phyloP scores from a whole-genome alignment of 2,329 filamentous ascomycete species.

The Zymoseptoria pseudotritici region DNA sequence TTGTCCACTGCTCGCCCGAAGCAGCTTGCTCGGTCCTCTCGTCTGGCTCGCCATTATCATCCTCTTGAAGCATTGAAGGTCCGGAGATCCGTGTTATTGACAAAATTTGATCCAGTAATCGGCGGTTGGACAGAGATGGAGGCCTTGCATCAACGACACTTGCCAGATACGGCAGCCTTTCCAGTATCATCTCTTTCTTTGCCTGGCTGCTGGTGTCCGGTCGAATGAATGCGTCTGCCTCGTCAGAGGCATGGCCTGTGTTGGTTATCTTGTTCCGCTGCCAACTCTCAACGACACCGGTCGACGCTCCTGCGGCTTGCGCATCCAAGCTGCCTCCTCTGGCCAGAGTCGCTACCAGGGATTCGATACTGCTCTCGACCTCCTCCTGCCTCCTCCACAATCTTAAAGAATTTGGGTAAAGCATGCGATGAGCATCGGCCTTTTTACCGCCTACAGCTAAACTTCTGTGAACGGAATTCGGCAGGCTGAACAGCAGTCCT shows the following conservation, averaged over 20 bases:
- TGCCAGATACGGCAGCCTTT: slow-evolving; percentile 79
- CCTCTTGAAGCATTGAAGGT: slow-evolving; percentile 14
- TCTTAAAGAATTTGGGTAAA: slow-evolving; percentile 77
- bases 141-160: slow-evolving; percentile 45
- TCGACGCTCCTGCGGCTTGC: slow-evolving; percentile 13
- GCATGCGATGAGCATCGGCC: slow-evolving; percentile 74
- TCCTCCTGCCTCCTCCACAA: slow-evolving; percentile 81
- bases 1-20: slow-evolving; percentile 35
- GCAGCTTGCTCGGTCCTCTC: not conserved
- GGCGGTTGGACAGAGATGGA: slow-evolving; percentile 12
- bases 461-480: slow-evolving; percentile 68
- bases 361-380: slow-evolving; percentile 63
- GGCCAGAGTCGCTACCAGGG: slow-evolving; percentile 43
- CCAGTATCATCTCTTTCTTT: slow-evolving; percentile 68
- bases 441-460: slow-evolving; percentile 29
- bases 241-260: slow-evolving; percentile 1
- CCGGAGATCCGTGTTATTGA: slow-evolving; percentile 53
- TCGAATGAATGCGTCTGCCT: not conserved
- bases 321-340: slow-evolving; percentile 43
- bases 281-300: slow-evolving; percentile 19
- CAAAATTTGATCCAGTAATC: slow-evolving; percentile 57
- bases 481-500: slow-evolving; percentile 76
- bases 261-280: slow-evolving; percentile 10
- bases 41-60: slow-evolving; percentile 26
- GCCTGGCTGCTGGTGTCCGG: slow-evolving; percentile 37